Conservation (phyloP, 768 basidiomycete species). For the Pisolithus orientalis region DNA sequence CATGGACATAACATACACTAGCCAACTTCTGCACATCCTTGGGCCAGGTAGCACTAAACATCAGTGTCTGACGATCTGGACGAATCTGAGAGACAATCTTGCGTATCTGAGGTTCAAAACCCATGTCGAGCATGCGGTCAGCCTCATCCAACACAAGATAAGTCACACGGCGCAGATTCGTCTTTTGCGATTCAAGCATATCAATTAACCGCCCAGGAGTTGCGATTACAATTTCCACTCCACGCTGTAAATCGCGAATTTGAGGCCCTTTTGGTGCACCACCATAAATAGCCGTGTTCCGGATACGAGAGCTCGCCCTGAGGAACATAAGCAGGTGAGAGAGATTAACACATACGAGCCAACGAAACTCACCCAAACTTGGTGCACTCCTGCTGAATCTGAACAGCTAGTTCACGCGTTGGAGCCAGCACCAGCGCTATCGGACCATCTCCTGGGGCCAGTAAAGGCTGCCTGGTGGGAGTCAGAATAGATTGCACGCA, state of each 20-base stretch:
- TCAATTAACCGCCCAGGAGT: slow-evolving; percentile 99
- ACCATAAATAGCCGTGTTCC: slow-evolving; percentile 98
- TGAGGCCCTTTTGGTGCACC: slow-evolving; percentile 98
- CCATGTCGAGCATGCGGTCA: slow-evolving; percentile 99
- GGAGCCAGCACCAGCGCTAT: slow-evolving; percentile 96
- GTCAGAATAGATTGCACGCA: not conserved
- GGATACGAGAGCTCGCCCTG: slow-evolving; percentile 87
- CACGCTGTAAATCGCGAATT: slow-evolving; percentile 94
- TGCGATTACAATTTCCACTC: slow-evolving; percentile 98
- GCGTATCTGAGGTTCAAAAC: slow-evolving; percentile 99
- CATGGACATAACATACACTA: slow-evolving; percentile 43
- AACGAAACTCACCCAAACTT: slow-evolving; percentile 76
- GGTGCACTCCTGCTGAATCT: slow-evolving; percentile 97
- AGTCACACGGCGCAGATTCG: slow-evolving; percentile 91
- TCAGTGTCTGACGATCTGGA: slow-evolving; percentile 96
- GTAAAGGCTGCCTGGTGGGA: slow-evolving; percentile 72
- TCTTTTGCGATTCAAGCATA: slow-evolving; percentile 96
- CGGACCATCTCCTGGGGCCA: slow-evolving; percentile 92
- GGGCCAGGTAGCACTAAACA: slow-evolving; percentile 99
- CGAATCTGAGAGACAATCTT: slow-evolving; percentile 97
- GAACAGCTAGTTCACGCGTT: slow-evolving; percentile 96
- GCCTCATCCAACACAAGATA: slow-evolving; percentile 99
- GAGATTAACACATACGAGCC: not conserved
- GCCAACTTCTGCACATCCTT: slow-evolving; percentile 99
- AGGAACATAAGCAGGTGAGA: slow-evolving; percentile 2